Conservation (phyloP, 163 green algal species). For the Chloroidium sp. region DNA sequence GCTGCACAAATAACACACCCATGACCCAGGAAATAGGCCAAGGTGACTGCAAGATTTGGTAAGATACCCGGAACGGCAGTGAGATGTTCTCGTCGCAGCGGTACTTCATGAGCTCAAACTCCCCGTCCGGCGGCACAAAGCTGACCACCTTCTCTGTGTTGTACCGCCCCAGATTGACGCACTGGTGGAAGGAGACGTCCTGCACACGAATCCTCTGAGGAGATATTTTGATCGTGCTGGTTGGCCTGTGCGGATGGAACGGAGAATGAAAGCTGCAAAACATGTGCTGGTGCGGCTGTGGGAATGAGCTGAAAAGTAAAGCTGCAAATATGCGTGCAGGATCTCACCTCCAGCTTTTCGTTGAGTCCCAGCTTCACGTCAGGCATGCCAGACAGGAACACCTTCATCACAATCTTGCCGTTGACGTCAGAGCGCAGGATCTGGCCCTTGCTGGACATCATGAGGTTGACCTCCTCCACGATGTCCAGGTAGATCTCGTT, state of each 20-base stretch:
- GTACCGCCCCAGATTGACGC: constrained; percentile 81
- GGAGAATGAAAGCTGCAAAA: not conserved
- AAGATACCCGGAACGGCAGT: constrained; percentile 19
- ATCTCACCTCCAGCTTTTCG: constrained; percentile 66
- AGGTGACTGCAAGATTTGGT: constrained; percentile 21
- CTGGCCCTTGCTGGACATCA: constrained; percentile 48
- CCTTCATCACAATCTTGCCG: constrained; percentile 90
- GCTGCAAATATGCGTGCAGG: too few species aligned
- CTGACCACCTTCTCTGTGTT: constrained; percentile 81
- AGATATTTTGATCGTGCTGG: not conserved
- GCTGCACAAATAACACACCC: too few species aligned
- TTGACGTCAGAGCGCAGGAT: constrained; percentile 83
- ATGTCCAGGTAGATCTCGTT: constrained; percentile 95
- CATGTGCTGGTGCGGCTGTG: not conserved
- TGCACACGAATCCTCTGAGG: constrained; percentile 15
- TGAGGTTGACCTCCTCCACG: constrained; percentile 56
- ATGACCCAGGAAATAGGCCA: too few species aligned
- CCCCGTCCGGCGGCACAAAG: constrained; percentile 93
- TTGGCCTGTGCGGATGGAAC: not conserved
- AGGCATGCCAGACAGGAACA: constrained; percentile 91
- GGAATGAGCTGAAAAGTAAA: not conserved
- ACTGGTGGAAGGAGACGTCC: constrained; percentile 82
- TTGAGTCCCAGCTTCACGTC: constrained; percentile 94
- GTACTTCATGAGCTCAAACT: constrained; percentile 98
- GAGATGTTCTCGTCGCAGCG: constrained; percentile 28